Percentiles rank a stretch among this genome's conserved stretches.
Evolutionary conservation across 345 rosid genomes (phyloP).

Genomic region (Acer saccharum): DNA sequence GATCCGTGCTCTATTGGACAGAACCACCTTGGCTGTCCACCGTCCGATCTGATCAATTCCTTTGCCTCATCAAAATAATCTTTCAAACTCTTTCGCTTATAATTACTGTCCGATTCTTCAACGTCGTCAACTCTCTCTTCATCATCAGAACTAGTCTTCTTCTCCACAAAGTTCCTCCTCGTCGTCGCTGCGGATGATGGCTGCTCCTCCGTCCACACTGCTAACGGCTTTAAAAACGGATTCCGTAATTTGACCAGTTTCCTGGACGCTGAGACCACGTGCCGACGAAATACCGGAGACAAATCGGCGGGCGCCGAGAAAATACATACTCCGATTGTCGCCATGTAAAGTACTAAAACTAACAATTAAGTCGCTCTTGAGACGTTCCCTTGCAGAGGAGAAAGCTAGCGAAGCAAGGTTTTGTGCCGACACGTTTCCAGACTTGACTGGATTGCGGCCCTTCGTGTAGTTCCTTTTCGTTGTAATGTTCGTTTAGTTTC

Average conservation of each 20-base stretch:
- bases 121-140: conserved; percentile 11
- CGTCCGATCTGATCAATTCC: conserved; percentile 38
- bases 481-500: too few relatives aligned
- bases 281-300: not conserved
- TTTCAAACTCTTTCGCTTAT: conserved; percentile 30
- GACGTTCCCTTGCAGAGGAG: too few relatives aligned
- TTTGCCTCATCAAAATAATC: conserved; percentile 46
- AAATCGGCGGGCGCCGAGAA: not conserved
- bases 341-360: conserved; percentile 16
- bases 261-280: not conserved
- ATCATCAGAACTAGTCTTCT: conserved; percentile 8
- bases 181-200: not conserved
- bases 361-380: not conserved
- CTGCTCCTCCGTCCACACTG: conserved; percentile 8
- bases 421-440: too few relatives aligned
- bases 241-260: not conserved
- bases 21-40: conserved; percentile 71
- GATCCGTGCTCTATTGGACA: conserved; percentile 49
- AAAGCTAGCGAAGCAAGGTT: too few relatives aligned
- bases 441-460: too few relatives aligned
- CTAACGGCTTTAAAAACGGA: not conserved
- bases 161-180: conserved; percentile 9
- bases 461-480: too few relatives aligned
- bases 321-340: conserved; percentile 14
- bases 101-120: conserved; percentile 13